These are phyloP conservation scores for Boletus subcaerulescens DNA, from an alignment of 768 basidiomycete genomes.

Conservation along the genomic window DNA sequence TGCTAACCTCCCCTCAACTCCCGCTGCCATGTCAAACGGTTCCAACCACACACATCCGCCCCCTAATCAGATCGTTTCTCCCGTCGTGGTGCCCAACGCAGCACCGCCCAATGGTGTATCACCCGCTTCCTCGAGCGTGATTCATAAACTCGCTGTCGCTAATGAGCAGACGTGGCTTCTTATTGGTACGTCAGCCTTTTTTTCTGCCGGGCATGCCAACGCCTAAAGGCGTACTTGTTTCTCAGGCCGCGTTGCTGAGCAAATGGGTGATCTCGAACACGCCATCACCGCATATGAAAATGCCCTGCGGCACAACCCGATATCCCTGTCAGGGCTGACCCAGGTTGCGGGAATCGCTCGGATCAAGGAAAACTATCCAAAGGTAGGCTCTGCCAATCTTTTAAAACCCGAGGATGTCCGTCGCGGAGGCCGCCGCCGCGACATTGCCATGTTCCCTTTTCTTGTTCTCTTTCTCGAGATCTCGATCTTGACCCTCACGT, in stretches of 20 bases:
- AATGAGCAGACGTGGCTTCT: conserved; percentile 96
- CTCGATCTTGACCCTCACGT: conserved; percentile 31
- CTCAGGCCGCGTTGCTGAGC: conserved; percentile 90
- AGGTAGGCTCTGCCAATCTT: conserved; percentile 50
- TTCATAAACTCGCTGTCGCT: conserved; percentile 76
- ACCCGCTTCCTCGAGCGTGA: conserved; percentile 38
- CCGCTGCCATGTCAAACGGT: conserved; percentile 44
- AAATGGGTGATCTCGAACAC: conserved; percentile 91
- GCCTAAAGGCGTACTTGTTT: conserved; percentile 23
- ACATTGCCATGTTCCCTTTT: conserved; percentile 18
- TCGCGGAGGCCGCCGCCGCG: conserved; percentile 24
- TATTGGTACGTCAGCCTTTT: conserved; percentile 55
- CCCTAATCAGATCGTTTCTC: conserved; percentile 41
- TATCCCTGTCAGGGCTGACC: conserved; percentile 84
- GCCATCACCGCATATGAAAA: conserved; percentile 93
- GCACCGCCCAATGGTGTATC: conserved; percentile 27
- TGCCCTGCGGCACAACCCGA: conserved; percentile 92
- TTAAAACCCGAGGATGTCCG: conserved; percentile 34
- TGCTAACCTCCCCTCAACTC: conserved; percentile 42
- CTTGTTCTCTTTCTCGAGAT: conserved; percentile 19
- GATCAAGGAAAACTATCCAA: conserved; percentile 96
- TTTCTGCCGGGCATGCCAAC: not conserved
- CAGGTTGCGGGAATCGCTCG: conserved; percentile 95
- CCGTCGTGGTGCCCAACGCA: conserved; percentile 41
- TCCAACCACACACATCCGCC: conserved; percentile 37